These are phyloP conservation scores for Vigna reflexopilosa DNA, from an alignment of 306 rosid species.

Conservation along the genomic window DNA sequence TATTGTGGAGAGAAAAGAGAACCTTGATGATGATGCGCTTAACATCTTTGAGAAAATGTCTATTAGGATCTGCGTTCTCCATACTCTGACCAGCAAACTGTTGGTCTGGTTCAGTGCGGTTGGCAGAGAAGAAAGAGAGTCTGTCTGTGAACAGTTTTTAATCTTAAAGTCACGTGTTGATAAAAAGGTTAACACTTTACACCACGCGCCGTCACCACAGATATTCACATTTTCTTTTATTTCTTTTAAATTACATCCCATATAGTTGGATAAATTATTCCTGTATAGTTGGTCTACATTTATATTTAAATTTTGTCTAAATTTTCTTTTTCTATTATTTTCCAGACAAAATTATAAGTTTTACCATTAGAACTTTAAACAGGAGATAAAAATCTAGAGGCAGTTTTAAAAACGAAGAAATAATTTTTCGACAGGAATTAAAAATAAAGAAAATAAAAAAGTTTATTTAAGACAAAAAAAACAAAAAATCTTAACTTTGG, in stretches of 20 bases:
- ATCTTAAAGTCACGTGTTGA: neutral
- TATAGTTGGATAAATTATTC: neutral
- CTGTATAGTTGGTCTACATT: neutral
- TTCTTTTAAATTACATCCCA: neutral
- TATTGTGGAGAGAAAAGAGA: neutral
- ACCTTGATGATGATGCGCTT: constrained; percentile 56
- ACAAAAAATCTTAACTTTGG: neutral
- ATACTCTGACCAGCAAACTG: constrained; percentile 27
- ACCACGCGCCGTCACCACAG: neutral
- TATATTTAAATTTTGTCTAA: neutral
- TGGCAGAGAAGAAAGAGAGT: constrained; percentile 20
- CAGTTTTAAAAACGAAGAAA: neutral
- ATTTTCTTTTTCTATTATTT: neutral
- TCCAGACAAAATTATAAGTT: neutral
- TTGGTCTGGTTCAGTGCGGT: neutral
- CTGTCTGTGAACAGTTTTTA: neutral
- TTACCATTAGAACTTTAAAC: neutral
- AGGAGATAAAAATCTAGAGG: neutral
- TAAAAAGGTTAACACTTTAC: neutral
- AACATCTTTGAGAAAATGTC: constrained; percentile 49
- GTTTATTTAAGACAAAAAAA: neutral
- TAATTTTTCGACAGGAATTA: neutral
- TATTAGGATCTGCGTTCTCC: constrained; percentile 44
- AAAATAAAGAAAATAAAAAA: neutral
- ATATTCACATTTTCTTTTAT: neutral